Percentiles rank a stretch among this genome's conserved stretches.
Conservation (phyloP, 2,329 filamentous ascomycete species). For the Neofusicoccum parvum region DNA sequence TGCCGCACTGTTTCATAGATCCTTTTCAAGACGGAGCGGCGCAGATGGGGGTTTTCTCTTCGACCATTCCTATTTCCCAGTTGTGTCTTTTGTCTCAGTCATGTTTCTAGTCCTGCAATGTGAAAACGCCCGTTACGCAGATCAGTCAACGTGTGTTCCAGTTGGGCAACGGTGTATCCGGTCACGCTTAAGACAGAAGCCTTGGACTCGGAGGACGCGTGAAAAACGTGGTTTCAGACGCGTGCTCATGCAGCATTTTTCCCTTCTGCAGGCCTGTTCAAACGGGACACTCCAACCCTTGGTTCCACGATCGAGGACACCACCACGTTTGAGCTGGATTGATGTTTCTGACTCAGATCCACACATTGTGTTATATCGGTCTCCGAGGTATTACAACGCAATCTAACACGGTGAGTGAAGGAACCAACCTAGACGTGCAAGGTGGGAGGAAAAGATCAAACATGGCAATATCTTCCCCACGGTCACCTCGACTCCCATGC, state of each 20-base stretch:
- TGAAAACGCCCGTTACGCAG: constrained; percentile 1
- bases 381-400: no score
- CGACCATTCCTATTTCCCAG: not conserved
- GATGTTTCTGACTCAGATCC: not conserved
- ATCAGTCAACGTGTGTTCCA: not conserved
- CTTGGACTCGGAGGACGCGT: not conserved
- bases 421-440: no score
- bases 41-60: not conserved
- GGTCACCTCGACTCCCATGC: no score
- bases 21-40: not conserved
- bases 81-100: not conserved
- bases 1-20: no score
- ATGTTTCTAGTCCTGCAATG: not conserved
- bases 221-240: not conserved
- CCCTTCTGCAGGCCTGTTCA: not conserved
- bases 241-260: not conserved
- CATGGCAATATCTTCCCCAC: no score
- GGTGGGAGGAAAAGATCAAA: no score
- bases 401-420: no score
- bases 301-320: constrained; percentile 4
- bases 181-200: not conserved
- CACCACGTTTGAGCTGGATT: not conserved
- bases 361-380: not conserved
- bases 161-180: not conserved
- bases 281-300: not conserved